A percentile compares a stretch with the other conserved stretches of the same genome.
These are phyloP conservation scores for Vaccinium corymbosum DNA, from an alignment of 148 eudicot genomes.

Conservation along the genomic window DNA sequence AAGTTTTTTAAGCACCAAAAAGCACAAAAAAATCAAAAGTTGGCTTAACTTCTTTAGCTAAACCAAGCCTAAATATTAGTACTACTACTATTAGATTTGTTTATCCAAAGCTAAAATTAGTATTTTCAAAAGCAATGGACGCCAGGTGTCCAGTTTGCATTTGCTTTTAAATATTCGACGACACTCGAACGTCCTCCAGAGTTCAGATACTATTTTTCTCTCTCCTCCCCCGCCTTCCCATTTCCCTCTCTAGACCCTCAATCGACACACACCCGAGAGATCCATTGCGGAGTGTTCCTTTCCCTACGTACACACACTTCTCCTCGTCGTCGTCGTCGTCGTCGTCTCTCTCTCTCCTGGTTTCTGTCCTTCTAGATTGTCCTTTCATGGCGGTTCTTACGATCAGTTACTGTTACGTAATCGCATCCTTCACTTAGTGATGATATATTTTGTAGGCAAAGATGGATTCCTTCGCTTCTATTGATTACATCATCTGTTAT, in stretches of 20 bases:
- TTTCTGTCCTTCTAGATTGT: background rate
- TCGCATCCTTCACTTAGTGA: background rate
- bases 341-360: background rate
- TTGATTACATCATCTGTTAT: background rate
- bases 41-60: no score
- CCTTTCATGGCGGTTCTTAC: background rate
- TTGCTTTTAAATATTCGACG: background rate
- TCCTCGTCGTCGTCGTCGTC: background rate
- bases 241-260: background rate
- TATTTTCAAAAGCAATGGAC: background rate
- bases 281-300: background rate
- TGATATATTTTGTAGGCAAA: background rate
- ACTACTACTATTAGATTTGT: no score
- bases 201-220: conserved; percentile 17
- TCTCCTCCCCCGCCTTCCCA: background rate
- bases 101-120: no score
- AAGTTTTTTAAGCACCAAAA: no score
- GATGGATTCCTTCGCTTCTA: background rate
- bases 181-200: background rate
- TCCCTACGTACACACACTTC: background rate
- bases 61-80: no score
- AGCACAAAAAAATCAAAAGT: no score
- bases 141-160: background rate
- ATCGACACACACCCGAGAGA: no score
- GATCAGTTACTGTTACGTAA: background rate